These are phyloP conservation scores for Leccinum ochraceum DNA, from an alignment of 768 basidiomycete species.

Conservation along the genomic window DNA sequence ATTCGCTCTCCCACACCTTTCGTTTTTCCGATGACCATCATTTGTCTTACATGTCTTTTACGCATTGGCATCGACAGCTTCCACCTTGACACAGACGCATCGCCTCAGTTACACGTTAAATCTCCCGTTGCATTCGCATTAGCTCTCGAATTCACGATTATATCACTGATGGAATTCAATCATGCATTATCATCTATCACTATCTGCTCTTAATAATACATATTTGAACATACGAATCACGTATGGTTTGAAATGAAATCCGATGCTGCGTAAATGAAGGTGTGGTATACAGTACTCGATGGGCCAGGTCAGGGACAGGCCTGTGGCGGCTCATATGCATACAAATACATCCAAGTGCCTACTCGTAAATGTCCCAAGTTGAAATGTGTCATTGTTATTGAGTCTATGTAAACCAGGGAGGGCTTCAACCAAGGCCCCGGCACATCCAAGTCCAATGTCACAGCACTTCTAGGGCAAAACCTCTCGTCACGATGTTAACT, in stretches of 20 bases:
- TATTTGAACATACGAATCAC: constrained; percentile 10
- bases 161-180: constrained; percentile 23
- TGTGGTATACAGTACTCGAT: neutral
- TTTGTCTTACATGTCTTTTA: constrained; percentile 27
- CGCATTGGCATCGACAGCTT: constrained; percentile 16
- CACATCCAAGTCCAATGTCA: neutral
- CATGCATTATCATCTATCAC: constrained; percentile 33
- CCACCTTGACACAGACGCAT: constrained; percentile 11
- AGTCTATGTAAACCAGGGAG: neutral
- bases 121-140: constrained; percentile 18
- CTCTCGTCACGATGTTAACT: neutral
- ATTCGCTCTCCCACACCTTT: constrained; percentile 14
- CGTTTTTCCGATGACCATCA: constrained; percentile 22
- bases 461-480: neutral
- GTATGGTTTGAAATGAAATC: neutral
- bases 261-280: neutral
- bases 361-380: neutral
- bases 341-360: neutral
- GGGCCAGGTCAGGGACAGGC: neutral
- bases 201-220: constrained; percentile 30
- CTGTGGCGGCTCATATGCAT: neutral
- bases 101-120: constrained; percentile 14
- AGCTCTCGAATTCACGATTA: constrained; percentile 23
- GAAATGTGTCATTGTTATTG: no score
- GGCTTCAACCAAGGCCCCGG: neutral